phyloP scores from a whole-genome alignment of 2,329 filamentous ascomycete genomes.

The Rhynchosporium graminicola region DNA sequence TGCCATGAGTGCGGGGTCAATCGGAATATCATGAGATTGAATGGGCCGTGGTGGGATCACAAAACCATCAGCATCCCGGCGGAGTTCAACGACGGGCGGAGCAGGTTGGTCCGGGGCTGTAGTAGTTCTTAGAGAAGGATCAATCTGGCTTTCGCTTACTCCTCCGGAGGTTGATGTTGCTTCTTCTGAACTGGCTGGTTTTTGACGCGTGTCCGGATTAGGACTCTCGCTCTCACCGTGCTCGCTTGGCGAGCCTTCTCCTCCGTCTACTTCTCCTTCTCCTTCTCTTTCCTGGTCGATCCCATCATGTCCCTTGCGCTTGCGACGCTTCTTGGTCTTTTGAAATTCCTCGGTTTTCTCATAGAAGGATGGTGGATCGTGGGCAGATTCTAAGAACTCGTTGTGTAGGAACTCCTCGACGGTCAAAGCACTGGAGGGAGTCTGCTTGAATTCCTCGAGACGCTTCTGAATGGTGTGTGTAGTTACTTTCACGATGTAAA shows the following conservation, averaged over 20 bases:
- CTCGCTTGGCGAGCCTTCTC: constrained; percentile 29
- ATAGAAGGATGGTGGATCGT: constrained; percentile 84
- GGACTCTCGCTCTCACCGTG: constrained; percentile 16
- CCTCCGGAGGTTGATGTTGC: background rate
- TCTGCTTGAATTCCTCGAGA: constrained; percentile 86
- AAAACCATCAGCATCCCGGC: constrained; percentile 68
- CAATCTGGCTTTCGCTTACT: background rate
- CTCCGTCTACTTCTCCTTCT: background rate
- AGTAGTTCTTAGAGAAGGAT: constrained; percentile 1
- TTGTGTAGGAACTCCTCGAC: constrained; percentile 81
- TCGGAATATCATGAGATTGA: constrained; percentile 25
- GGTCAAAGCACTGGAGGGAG: constrained; percentile 79
- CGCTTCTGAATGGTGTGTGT: constrained; percentile 91
- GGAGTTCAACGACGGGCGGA: constrained; percentile 40
- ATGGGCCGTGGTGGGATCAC: constrained; percentile 57
- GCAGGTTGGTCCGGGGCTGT: constrained; percentile 19
- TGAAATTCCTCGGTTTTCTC: constrained; percentile 62
- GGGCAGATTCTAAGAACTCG: constrained; percentile 70
- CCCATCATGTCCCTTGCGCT: constrained; percentile 25
- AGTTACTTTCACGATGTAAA: constrained; percentile 97
- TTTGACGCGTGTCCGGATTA: constrained; percentile 32
- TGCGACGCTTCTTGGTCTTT: constrained; percentile 47
- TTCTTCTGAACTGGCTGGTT: constrained; percentile 20
- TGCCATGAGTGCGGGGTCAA: constrained; percentile 28
- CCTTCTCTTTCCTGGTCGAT: constrained; percentile 24